Evolutionary conservation across 2,329 filamentous ascomycete species (phyloP), one percentile per base, ranked within the genome.

Genomic region (Ramularia collo-cygni): DNA sequence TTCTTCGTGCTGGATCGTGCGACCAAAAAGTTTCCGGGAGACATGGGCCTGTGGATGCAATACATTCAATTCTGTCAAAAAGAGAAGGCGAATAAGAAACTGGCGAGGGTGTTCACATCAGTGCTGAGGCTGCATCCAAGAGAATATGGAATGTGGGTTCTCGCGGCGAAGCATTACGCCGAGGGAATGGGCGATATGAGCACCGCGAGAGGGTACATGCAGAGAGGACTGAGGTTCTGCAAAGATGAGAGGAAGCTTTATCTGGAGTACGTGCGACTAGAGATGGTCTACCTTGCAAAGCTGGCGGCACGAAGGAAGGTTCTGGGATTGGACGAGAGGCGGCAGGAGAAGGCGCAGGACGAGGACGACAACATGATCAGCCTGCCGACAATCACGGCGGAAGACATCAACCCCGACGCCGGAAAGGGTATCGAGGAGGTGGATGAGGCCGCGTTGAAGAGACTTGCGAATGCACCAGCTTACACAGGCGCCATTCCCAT

Each of bases 401-500:
- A 80, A 37, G 79, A 82, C 46, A 66, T 81, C 48, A 71, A 77
- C 39, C 71, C 77, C 4, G 76, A 53, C 64, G 65, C 66, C 29
- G 39, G 68, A 48, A 66, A 73, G 58, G 59, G 72, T 61, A 74
- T 64, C 39, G 61, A 65, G 37, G 57, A 64, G 41, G 65, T 72
- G 39, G 67, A 78, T 54, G 50, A 69, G 47, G 63, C 68, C 51
- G 70, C 72, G 38, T 67, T 94, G 48, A 71, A 83, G 56, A 79
- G 77, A 46, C 65, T 84, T 12, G 74, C 75, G 27, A 69, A 72
- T 42, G 90, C 88, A 34, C 88, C 90, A 3, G 87, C 87, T 8
- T 72, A 95, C 48, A 85, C 84, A 44, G 92, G 92, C n/a, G 92
- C 87, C 12, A 95, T 98, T 51, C 89, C 92, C 2, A 76, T 88